phyloP scores from a whole-genome alignment of 1,284 basidiomycete species.

The Malassezia globosa region DNA sequence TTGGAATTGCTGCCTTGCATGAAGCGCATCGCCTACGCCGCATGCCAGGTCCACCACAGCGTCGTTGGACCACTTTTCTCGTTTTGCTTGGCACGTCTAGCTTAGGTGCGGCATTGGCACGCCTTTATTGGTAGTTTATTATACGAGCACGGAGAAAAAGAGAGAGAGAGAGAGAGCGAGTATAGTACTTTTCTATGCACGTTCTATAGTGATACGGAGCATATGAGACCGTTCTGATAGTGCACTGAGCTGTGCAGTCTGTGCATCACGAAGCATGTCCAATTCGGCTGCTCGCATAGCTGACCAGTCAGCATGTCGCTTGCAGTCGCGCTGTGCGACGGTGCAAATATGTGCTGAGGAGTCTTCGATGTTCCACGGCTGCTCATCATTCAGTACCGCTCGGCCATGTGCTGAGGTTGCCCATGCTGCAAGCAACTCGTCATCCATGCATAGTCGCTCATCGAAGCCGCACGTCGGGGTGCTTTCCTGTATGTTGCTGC shows the following conservation, averaged over 20 bases:
- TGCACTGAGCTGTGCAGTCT: slow-evolving; percentile 7
- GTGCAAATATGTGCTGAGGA: slow-evolving; percentile 12
- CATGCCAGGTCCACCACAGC: slow-evolving; percentile 18
- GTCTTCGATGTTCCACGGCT: background rate
- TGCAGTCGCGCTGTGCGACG: slow-evolving; percentile 20
- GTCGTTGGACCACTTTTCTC: slow-evolving; percentile 25
- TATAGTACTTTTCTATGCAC: slow-evolving; percentile 3
- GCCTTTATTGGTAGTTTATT: slow-evolving; percentile 16
- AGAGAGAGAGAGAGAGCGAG: no score
- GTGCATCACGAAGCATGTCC: slow-evolving; percentile 20
- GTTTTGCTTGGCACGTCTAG: slow-evolving; percentile 22
- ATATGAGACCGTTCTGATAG: slow-evolving; percentile 13
- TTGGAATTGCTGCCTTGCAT: slow-evolving; percentile 30
- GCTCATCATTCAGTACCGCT: slow-evolving; percentile 2
- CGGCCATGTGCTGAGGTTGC: slow-evolving; percentile 1
- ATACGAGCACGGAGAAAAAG: no score
- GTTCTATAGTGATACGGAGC: background rate
- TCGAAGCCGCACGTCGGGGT: slow-evolving; percentile 22
- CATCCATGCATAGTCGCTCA: slow-evolving; percentile 22
- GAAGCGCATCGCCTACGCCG: slow-evolving; percentile 33
- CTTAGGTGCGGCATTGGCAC: slow-evolving; percentile 22
- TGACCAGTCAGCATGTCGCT: slow-evolving; percentile 24
- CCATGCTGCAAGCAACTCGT: slow-evolving; percentile 19
- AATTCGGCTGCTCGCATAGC: slow-evolving; percentile 21
- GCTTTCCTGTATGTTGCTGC: background rate